Percentiles rank a stretch among this genome's conserved stretches.
phyloP scores from a whole-genome alignment of 2,329 filamentous ascomycete genomes.

The Pezicula radicicola region DNA sequence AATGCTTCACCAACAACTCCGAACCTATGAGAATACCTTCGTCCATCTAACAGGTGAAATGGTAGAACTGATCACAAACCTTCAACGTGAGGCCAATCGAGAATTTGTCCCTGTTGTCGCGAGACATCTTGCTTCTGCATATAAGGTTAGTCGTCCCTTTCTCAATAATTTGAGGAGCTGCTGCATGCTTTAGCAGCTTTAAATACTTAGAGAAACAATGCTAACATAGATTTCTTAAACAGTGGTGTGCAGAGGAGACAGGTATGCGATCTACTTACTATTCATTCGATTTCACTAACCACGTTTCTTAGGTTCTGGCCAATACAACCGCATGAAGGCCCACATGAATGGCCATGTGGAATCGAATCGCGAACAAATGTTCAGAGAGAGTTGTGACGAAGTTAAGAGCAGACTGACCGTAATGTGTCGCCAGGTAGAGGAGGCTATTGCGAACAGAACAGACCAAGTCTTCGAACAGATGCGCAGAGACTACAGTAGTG shows the following conservation, averaged over 20 bases:
- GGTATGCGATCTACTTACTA: slow-evolving; percentile 25
- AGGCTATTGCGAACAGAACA: slow-evolving; percentile 20
- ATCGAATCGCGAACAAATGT: slow-evolving; percentile 42
- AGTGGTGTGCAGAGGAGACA: slow-evolving; percentile 37
- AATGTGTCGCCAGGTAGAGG: slow-evolving; percentile 30
- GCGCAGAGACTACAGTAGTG: slow-evolving; percentile 29
- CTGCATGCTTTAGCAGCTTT: too few species aligned
- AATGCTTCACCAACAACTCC: slow-evolving; percentile 37
- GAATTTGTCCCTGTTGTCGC: slow-evolving; percentile 48
- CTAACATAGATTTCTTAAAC: too few species aligned
- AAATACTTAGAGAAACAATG: too few species aligned
- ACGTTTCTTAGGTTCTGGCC: slow-evolving; percentile 33
- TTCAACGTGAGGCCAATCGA: slow-evolving; percentile 51
- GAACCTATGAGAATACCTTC: slow-evolving; percentile 38
- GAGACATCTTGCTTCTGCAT: slow-evolving; percentile 41
- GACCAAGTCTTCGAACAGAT: slow-evolving; percentile 28
- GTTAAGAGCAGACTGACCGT: slow-evolving; percentile 36
- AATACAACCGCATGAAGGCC: slow-evolving; percentile 48
- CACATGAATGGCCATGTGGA: slow-evolving; percentile 45
- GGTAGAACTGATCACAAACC: slow-evolving; percentile 34
- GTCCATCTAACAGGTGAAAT: slow-evolving; percentile 31
- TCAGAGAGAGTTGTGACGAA: slow-evolving; percentile 37
- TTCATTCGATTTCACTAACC: neutral
- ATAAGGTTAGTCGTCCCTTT: slow-evolving; percentile 25
- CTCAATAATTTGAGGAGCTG: too few species aligned